These are phyloP conservation scores for Euphrasia arctica DNA, from an alignment of 305 asterid species.

Conservation along the genomic window DNA sequence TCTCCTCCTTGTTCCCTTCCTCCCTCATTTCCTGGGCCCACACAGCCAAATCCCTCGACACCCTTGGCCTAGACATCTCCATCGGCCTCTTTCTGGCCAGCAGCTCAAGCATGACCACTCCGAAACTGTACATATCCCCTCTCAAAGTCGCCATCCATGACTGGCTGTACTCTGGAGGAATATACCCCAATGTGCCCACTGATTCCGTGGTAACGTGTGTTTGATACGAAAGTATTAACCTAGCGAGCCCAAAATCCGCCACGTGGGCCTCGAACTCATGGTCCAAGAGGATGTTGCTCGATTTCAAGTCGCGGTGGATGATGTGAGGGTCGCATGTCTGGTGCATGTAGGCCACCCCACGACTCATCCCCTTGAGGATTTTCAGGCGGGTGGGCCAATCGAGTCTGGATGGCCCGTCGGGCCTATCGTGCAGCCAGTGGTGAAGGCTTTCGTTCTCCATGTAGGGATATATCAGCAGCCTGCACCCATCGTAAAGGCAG, in stretches of 20 bases:
- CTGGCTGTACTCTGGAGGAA: too few species aligned
- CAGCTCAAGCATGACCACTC: too few species aligned
- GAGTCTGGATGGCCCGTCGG: constrained; percentile 46
- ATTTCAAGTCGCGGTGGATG: constrained; percentile 91
- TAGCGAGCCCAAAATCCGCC: constrained; percentile 91
- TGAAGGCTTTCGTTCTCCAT: constrained; percentile 99
- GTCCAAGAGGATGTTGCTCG: constrained; percentile 67
- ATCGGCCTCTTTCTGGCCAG: too few species aligned
- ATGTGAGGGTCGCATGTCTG: constrained; percentile 76
- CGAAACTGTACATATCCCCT: too few species aligned
- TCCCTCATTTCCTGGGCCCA: too few species aligned
- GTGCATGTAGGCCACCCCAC: constrained; percentile 96
- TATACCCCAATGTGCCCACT: constrained; percentile 68
- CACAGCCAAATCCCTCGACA: too few species aligned
- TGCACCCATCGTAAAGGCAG: constrained; percentile 89
- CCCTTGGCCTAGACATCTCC: too few species aligned
- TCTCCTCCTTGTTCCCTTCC: constrained; percentile 70
- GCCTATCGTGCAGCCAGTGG: constrained; percentile 91
- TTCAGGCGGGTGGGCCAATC: constrained; percentile 79
- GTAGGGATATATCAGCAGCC: constrained; percentile 78
- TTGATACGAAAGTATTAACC: constrained; percentile 81
- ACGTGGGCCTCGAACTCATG: constrained; percentile 63
- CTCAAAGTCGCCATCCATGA: too few species aligned
- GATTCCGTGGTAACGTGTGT: constrained; percentile 94
- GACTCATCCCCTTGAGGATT: constrained; percentile 47